A percentile compares a stretch with the other conserved stretches of the same genome.
These are phyloP conservation scores for Bipolaris bicolor DNA, from an alignment of 2,329 filamentous ascomycete species.

Conservation along the genomic window DNA sequence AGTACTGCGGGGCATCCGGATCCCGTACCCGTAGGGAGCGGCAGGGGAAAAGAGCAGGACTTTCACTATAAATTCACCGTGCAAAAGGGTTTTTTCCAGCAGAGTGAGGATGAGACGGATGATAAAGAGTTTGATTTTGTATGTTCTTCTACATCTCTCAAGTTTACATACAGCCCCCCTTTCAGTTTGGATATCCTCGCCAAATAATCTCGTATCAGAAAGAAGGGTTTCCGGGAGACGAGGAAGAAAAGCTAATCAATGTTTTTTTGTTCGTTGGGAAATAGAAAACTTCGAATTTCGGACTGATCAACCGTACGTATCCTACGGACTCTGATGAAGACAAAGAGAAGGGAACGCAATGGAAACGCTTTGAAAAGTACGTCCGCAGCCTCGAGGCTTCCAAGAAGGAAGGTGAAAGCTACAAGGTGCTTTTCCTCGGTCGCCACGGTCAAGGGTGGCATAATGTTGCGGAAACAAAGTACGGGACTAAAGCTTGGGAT, in stretches of 20 bases:
- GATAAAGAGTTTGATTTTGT: constrained; percentile 69
- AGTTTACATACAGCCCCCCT: neutral
- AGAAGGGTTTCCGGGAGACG: neutral
- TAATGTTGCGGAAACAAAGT: constrained; percentile 70
- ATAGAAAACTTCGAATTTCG: constrained; percentile 59
- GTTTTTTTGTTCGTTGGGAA: no score
- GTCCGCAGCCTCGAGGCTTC: constrained; percentile 60
- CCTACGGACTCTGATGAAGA: constrained; percentile 51
- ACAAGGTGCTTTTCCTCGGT: constrained; percentile 72
- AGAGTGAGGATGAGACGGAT: constrained; percentile 65
- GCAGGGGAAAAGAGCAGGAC: constrained; percentile 8
- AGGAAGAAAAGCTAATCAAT: neutral
- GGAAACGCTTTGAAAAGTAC: constrained; percentile 66
- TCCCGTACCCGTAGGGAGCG: neutral
- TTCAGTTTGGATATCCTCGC: neutral
- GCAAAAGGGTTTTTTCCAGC: constrained; percentile 67
- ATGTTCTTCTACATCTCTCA: constrained; percentile 5
- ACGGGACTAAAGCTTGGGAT: constrained; percentile 72
- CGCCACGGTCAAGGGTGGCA: constrained; percentile 72
- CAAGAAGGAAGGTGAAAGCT: constrained; percentile 53
- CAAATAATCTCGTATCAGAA: neutral
- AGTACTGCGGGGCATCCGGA: neutral
- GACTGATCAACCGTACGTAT: constrained; percentile 68
- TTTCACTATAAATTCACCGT: constrained; percentile 64
- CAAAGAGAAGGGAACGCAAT: constrained; percentile 52